phyloP scores from a whole-genome alignment of 768 basidiomycete species.

The Gyrodon lividus region DNA sequence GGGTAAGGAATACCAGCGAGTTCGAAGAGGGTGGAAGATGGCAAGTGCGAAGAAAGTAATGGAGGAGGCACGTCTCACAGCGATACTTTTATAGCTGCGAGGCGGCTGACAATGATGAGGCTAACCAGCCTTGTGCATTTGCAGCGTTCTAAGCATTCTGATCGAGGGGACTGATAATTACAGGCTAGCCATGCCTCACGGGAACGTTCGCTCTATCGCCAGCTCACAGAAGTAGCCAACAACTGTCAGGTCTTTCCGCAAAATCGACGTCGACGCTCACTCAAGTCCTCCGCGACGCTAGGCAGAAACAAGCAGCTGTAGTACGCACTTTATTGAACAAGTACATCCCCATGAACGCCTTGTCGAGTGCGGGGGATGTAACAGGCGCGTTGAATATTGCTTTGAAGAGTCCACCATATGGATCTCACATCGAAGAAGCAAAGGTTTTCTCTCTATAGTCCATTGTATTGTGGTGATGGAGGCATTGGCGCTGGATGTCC shows the following conservation, averaged over 20 bases:
- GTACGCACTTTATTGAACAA: constrained; percentile 74
- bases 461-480: not conserved
- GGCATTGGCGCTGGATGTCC: not conserved
- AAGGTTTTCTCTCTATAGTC: constrained; percentile 53
- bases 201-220: constrained; percentile 14
- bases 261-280: constrained; percentile 90
- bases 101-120: constrained; percentile 12
- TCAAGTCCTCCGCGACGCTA: constrained; percentile 73
- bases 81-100: not conserved
- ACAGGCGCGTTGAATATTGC: constrained; percentile 67
- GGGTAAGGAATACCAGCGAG: not conserved
- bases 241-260: constrained; percentile 73
- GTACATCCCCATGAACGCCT: constrained; percentile 42
- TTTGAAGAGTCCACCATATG: constrained; percentile 87
- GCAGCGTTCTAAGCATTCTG: not conserved
- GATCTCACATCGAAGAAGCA: constrained; percentile 81
- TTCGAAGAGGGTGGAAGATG: not conserved
- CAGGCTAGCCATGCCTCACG: too few relatives aligned
- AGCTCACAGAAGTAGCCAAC: too few relatives aligned
- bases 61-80: not conserved
- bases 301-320: constrained; percentile 62
- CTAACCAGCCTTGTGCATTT: not conserved
- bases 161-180: not conserved
- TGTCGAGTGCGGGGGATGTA: constrained; percentile 64
- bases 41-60: not conserved